Percentiles rank a stretch among this genome's conserved stretches.
Evolutionary conservation across 2,329 filamentous ascomycete species (phyloP).

Genomic region (Colletotrichum gloeosporioides): DNA sequence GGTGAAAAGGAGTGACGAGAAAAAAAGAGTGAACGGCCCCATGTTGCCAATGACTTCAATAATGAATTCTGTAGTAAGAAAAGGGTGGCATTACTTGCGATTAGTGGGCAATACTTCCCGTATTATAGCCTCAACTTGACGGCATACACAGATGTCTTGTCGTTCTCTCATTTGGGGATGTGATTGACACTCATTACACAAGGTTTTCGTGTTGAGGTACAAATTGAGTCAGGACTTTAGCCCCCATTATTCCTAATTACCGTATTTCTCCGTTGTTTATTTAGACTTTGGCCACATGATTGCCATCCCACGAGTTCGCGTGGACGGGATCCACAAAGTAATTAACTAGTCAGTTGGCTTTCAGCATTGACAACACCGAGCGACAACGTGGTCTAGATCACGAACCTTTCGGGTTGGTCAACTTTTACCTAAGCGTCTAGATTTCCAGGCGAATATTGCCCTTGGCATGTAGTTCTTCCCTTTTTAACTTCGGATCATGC

Average conservation of each 20-base stretch:
- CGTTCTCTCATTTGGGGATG: not conserved
- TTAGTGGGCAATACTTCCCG: not conserved
- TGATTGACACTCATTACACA: not conserved
- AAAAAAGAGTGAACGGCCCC: not conserved
- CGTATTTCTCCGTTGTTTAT: not conserved
- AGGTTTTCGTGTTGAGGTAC: not conserved
- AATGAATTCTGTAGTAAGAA: not conserved
- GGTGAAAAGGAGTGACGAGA: constrained; percentile 6
- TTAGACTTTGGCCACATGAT: not conserved
- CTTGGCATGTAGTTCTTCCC: not conserved
- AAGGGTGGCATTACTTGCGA: not conserved
- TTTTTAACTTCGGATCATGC: not conserved
- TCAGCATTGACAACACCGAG: not conserved
- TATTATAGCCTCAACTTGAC: not conserved
- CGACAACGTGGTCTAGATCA: not conserved
- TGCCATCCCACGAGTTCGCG: not conserved
- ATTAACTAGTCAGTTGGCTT: not conserved
- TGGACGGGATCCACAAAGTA: not conserved
- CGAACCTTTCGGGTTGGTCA: not conserved
- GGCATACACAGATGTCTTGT: not conserved
- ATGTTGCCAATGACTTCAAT: not conserved
- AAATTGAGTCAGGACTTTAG: not conserved
- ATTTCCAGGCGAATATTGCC: not conserved
- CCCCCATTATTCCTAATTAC: not conserved
- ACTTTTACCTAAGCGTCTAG: not conserved